Conservation (phyloP, 2,329 filamentous ascomycete genomes). For the Chaetomium sp. region DNA sequence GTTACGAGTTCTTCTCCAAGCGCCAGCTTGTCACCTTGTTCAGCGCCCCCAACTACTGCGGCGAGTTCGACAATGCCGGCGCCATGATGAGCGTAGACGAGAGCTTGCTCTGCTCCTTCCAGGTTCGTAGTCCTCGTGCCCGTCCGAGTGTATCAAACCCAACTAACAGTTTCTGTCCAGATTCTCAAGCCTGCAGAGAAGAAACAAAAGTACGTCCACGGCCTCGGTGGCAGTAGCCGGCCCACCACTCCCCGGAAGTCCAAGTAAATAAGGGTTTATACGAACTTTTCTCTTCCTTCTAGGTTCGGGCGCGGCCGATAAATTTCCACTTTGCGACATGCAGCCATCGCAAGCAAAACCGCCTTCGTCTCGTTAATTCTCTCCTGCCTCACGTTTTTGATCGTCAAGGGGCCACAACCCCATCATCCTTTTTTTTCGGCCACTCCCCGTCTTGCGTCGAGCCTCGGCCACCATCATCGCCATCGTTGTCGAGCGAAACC, state of each 20-base stretch:
- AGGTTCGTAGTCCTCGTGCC: conserved; percentile 58
- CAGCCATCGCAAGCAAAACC: conserved; percentile 22
- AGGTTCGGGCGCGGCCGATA: conserved; percentile 93
- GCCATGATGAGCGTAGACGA: conserved; percentile 99
- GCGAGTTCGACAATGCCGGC: conserved; percentile 98
- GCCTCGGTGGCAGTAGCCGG: conserved; percentile 70
- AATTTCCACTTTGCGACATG: conserved; percentile 39
- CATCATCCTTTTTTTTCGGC: conserved; percentile 29
- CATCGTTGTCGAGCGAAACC: conserved; percentile 29
- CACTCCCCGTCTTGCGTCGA: conserved; percentile 30
- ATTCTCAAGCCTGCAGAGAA: conserved; percentile 99
- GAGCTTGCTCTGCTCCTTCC: conserved; percentile 97
- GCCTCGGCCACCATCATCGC: conserved; percentile 24
- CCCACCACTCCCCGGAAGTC: conserved; percentile 66
- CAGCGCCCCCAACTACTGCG: conserved; percentile 98
- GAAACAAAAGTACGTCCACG: conserved; percentile 99
- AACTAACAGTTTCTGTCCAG: conserved; percentile 49
- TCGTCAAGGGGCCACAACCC: conserved; percentile 29
- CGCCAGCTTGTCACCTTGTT: conserved; percentile 96
- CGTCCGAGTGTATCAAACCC: not conserved
- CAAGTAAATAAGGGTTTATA: conserved; percentile 69
- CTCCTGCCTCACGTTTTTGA: conserved; percentile 32
- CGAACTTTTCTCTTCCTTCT: conserved; percentile 73
- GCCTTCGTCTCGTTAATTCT: conserved; percentile 26
- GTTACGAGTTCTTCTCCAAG: conserved; percentile 99